Evolutionary conservation across 116 monocot genomes (phyloP), one percentile per base, ranked within the genome.

Genomic region (Iris pallida): DNA sequence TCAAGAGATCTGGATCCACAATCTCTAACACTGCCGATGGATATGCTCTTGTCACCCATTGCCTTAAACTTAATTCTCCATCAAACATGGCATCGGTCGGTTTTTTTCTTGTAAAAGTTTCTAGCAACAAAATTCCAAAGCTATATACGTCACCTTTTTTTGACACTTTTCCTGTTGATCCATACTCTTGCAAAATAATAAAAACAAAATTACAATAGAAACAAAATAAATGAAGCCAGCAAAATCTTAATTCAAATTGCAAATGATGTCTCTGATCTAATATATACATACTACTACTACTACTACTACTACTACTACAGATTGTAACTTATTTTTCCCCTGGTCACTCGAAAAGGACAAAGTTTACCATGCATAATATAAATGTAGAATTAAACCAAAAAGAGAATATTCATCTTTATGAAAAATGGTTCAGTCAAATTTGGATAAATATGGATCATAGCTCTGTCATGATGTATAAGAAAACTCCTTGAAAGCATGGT

Each of bases 61-160:
- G n/a, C 61, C 61, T 42, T 19, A 61, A 43, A 18, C 41, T 42
- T 12, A 19, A 61, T 43, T 61, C 8, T 12, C 19, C 61, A 16
- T 8, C 61, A 10, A 61, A 61, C 40, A 61, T 44, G 12, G 9
- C 41, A 43, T 61, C 43, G 14, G 12, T 19, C 19, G 61, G 41
- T 43, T 18, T 61, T 44, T 42, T 61, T 42, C 61, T 14, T 2
- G 61, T 43, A 43, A 61, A 42, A 42, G 43, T 61, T 61, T 61
- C 61, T 43, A 61, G 16, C 61, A 61, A 7, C 43, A 61, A 42
- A 61, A 61, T 61, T 12, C 61, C 61, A 12, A 61, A 61, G 14
- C 61, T 61, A 61, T 61, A 61, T 42, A 61, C 61, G 43, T 61
- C 61, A 12, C 61, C 41, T 42, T 42, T 61, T 42, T 41, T 61